Evolutionary conservation across 306 rosid genomes (phyloP).

Genomic region (Vigna radiata): DNA sequence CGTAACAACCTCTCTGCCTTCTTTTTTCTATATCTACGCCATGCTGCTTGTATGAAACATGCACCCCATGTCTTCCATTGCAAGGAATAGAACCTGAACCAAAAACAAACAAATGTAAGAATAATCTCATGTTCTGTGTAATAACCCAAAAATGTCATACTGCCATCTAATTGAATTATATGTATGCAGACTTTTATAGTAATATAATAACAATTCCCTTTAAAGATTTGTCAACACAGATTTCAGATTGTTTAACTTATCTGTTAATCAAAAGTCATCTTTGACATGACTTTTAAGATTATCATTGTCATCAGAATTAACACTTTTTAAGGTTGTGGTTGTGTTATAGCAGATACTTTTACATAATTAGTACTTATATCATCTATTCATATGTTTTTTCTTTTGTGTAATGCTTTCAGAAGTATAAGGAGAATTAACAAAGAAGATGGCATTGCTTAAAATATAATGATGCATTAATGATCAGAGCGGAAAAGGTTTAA

Average conservation of each 20-base stretch:
- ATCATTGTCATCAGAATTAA: neutral
- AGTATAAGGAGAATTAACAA: neutral
- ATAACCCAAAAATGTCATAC: neutral
- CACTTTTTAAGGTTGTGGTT: neutral
- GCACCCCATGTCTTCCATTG: conserved; percentile 88
- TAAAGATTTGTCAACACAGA: neutral
- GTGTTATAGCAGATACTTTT: neutral
- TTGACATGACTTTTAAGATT: neutral
- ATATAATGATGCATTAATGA: neutral
- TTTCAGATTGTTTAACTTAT: no score
- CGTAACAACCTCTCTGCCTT: conserved; percentile 54
- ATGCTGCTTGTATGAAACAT: conserved; percentile 75
- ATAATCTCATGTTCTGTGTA: neutral
- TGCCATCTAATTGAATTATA: neutral
- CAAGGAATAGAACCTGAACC: conserved; percentile 55
- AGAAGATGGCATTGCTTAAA: neutral
- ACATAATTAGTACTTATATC: neutral
- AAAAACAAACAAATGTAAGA: neutral
- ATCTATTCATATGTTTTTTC: neutral
- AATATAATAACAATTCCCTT: neutral
- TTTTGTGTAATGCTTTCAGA: neutral
- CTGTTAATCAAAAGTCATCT: neutral
- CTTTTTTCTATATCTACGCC: conserved; percentile 63
- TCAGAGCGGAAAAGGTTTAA: neutral
- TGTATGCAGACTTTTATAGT: neutral